These are phyloP conservation scores for Periconia sp. DNA, from an alignment of 2,329 filamentous ascomycete genomes.

Conservation along the genomic window DNA sequence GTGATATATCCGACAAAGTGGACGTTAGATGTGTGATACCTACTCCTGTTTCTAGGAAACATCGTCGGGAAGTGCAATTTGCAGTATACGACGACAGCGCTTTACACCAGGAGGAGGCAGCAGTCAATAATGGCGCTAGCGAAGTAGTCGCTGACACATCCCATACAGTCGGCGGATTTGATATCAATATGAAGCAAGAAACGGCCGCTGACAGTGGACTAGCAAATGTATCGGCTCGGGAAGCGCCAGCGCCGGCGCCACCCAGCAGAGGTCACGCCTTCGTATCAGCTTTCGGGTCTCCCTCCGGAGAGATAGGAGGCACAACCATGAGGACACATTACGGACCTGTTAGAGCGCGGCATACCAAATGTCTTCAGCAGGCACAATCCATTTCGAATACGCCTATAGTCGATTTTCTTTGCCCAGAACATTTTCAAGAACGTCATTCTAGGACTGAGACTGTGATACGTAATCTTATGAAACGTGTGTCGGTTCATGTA, in stretches of 20 bases:
- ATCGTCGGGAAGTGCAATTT: not conserved
- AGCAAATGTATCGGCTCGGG: no score
- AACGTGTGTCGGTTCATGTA: conserved; percentile 15
- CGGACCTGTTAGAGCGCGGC: no score
- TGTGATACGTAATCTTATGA: conserved; percentile 13
- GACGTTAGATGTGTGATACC: conserved; percentile 6
- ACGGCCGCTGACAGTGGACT: not conserved
- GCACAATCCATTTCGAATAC: no score
- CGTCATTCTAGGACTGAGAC: not conserved
- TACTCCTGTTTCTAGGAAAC: conserved; percentile 6
- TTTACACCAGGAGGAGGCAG: no score
- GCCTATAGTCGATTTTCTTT: conserved; percentile 14
- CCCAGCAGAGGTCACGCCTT: not conserved
- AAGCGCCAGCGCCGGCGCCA: no score
- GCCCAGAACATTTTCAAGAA: conserved; percentile 1
- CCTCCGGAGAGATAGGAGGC: no score
- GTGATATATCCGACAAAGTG: not conserved
- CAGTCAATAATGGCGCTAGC: no score
- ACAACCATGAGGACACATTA: no score
- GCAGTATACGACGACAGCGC: not conserved
- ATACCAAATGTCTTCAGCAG: no score
- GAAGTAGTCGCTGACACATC: not conserved
- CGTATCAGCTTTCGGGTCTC: not conserved
- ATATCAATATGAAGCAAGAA: conserved; percentile 4
- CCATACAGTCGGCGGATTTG: not conserved